Percentiles rank a stretch among this genome's conserved stretches.
These are phyloP conservation scores for Sporothrix pallida DNA, from an alignment of 2,329 filamentous ascomycete species.

Conservation along the genomic window DNA sequence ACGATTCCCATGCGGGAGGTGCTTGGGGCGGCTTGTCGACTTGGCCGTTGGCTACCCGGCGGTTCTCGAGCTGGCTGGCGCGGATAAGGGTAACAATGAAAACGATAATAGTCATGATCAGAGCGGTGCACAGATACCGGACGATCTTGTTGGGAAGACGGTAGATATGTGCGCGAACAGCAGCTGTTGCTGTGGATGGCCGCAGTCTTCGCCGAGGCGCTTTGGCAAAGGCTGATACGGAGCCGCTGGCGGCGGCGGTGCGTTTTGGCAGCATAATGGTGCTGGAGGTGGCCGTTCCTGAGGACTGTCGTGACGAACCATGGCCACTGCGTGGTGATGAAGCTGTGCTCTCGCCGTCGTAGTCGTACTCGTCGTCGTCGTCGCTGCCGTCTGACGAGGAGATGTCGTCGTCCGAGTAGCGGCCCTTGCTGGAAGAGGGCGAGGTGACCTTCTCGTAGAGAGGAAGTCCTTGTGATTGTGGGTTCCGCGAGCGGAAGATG, in stretches of 20 bases:
- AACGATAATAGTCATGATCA: conserved; percentile 72
- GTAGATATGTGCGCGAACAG: conserved; percentile 55
- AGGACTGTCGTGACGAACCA: conserved; percentile 60
- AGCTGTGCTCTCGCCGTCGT: conserved; percentile 44
- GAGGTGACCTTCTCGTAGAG: conserved; percentile 55
- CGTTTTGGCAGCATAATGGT: conserved; percentile 54
- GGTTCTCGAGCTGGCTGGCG: conserved; percentile 73
- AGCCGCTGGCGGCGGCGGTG: conserved; percentile 42
- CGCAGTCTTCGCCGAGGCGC: conserved; percentile 37
- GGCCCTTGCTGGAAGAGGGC: conserved; percentile 53
- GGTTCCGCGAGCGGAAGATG: conserved; percentile 53
- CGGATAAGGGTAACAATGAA: conserved; percentile 79
- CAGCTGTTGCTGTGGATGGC: conserved; percentile 28
- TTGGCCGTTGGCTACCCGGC: conserved; percentile 60
- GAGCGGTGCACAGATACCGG: conserved; percentile 75
- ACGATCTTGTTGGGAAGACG: conserved; percentile 74
- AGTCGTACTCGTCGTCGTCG: conserved; percentile 46
- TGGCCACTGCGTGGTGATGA: conserved; percentile 50
- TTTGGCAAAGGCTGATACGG: conserved; percentile 35
- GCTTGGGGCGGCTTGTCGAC: conserved; percentile 65
- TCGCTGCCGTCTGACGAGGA: conserved; percentile 51
- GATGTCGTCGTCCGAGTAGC: conserved; percentile 58
- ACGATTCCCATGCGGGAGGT: conserved; percentile 80
- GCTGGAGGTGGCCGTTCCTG: conserved; percentile 51
- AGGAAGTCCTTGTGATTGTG: conserved; percentile 52